A percentile compares a stretch with the other conserved stretches of the same genome.
Evolutionary conservation across 257 asterid species (phyloP).

Genomic region (Nicotiana knightiana): DNA sequence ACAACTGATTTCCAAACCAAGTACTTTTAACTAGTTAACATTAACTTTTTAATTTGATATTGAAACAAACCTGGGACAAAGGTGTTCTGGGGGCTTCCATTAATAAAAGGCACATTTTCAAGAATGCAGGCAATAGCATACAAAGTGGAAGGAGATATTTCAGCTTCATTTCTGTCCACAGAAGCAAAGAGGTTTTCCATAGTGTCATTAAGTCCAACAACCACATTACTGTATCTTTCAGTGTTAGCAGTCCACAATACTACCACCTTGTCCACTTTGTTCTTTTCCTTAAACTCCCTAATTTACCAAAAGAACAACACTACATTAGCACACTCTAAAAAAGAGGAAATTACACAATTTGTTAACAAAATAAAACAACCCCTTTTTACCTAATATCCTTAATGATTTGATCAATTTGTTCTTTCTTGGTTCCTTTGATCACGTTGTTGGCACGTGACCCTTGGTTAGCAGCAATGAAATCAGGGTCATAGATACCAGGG

Average conservation of each 20-base stretch:
- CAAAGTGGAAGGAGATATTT: slow-evolving; percentile 85
- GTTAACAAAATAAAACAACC: background rate
- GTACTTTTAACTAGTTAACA: background rate
- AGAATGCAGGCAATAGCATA: slow-evolving; percentile 71
- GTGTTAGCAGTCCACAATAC: slow-evolving; percentile 98
- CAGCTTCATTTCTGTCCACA: slow-evolving; percentile 68
- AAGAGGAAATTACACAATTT: background rate
- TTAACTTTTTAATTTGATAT: background rate
- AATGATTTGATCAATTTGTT: slow-evolving; percentile 72
- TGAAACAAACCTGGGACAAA: slow-evolving; percentile 69
- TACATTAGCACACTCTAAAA: background rate
- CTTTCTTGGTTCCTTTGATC: slow-evolving; percentile 79
- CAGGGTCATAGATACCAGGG: slow-evolving; percentile 90
- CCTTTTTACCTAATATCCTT: slow-evolving; percentile 65
- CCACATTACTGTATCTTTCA: slow-evolving; percentile 85
- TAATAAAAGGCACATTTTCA: slow-evolving; percentile 81
- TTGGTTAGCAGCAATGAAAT: slow-evolving; percentile 98
- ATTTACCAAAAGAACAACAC: background rate
- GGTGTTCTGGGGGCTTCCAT: slow-evolving; percentile 99
- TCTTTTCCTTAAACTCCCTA: slow-evolving; percentile 92
- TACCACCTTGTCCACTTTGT: slow-evolving; percentile 75
- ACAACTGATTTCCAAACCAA: background rate
- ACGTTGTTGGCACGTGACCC: slow-evolving; percentile 87
- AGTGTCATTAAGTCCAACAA: slow-evolving; percentile 87
- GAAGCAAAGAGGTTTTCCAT: slow-evolving; percentile 71